Evolutionary conservation across 331 rosid species (phyloP).

Genomic region (Saraca asoca): DNA sequence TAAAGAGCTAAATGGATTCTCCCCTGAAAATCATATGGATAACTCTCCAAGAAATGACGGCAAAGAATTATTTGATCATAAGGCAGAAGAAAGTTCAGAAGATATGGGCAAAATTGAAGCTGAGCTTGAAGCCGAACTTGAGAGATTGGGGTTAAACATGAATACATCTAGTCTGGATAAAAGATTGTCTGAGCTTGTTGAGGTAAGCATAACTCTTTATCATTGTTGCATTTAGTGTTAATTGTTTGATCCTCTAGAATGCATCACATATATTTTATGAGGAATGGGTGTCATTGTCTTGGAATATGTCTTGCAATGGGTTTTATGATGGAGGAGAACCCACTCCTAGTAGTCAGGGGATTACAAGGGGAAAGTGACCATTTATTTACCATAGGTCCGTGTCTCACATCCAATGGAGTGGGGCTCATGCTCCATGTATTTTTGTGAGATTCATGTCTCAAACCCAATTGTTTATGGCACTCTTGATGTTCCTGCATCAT

Average conservation of each 20-base stretch:
- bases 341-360: no score
- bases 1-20: slow-evolving; percentile 46
- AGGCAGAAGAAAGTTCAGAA: slow-evolving; percentile 60
- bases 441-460: no score
- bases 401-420: no score
- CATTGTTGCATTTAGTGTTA: slow-evolving; percentile 18
- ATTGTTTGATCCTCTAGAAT: not conserved
- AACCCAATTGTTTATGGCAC: no score
- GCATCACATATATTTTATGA: not conserved
- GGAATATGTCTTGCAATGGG: not conserved
- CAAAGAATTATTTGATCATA: slow-evolving; percentile 42
- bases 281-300: slow-evolving; percentile 1
- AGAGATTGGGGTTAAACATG: slow-evolving; percentile 67
- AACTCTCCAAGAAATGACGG: slow-evolving; percentile 31
- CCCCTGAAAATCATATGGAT: slow-evolving; percentile 50
- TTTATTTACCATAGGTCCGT: no score
- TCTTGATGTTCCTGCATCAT: not conserved
- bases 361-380: no score
- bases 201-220: slow-evolving; percentile 50
- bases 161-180: slow-evolving; percentile 41
- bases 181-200: slow-evolving; percentile 53
- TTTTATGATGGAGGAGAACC: no score
- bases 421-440: no score
- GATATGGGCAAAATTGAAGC: slow-evolving; percentile 80
- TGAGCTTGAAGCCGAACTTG: slow-evolving; percentile 94